Evolutionary conservation across 495 filamentous ascomycete species (phyloP).

Genomic region (Trichoderma erinaceum): DNA sequence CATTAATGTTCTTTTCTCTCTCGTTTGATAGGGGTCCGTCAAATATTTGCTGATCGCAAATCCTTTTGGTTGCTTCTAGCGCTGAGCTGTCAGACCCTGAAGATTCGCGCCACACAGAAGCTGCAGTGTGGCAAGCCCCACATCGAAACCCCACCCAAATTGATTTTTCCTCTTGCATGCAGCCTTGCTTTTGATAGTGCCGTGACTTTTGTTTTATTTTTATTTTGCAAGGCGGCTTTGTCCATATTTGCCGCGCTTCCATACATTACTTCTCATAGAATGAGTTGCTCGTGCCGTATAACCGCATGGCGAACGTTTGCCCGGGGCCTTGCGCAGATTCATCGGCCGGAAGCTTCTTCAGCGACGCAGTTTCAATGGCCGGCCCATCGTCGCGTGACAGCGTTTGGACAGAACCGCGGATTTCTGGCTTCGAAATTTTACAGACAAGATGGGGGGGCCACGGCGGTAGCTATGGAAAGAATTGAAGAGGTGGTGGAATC

Average conservation of each 20-base stretch:
- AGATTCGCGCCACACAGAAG: not conserved
- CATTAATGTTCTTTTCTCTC: not conserved
- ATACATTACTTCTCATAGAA: conserved; percentile 22
- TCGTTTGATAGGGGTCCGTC: no score
- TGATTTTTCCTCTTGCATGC: not conserved
- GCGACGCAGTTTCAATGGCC: conserved; percentile 10
- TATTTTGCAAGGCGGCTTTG: not conserved
- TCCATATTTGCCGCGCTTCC: not conserved
- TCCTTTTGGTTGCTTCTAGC: no score
- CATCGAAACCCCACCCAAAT: not conserved
- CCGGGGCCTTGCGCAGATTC: conserved; percentile 39
- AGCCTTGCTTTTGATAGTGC: not conserved
- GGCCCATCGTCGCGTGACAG: not conserved
- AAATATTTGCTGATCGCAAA: no score
- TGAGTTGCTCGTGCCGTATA: conserved; percentile 45
- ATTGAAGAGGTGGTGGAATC: not conserved
- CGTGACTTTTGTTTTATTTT: not conserved
- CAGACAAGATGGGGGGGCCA: not conserved
- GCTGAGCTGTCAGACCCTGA: no score
- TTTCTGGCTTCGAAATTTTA: not conserved
- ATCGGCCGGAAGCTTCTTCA: conserved; percentile 21
- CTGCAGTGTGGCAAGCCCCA: not conserved
- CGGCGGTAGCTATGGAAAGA: not conserved
- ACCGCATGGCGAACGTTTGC: conserved; percentile 43
- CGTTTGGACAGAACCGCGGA: not conserved